These are phyloP conservation scores for Rhizoclosmatium sp. DNA, from an alignment of 192 early-diverging fungal genomes.

Conservation along the genomic window DNA sequence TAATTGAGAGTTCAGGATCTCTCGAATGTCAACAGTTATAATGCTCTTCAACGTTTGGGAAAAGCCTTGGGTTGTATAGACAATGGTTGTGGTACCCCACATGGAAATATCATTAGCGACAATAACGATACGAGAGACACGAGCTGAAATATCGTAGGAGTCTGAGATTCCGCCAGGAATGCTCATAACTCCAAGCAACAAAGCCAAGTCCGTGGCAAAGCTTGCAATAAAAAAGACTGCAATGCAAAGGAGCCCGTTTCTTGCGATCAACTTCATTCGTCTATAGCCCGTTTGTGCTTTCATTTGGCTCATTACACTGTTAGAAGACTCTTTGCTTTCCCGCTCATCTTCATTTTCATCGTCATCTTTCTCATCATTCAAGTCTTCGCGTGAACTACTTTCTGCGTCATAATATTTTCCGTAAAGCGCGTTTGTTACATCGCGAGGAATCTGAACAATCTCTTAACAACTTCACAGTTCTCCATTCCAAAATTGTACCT, in stretches of 20 bases:
- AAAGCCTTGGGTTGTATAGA: not conserved
- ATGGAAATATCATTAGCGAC: not conserved
- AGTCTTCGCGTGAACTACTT: conserved; percentile 4
- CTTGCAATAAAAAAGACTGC: conserved; percentile 9
- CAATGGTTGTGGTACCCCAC: conserved; percentile 13
- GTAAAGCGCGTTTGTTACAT: conserved; percentile 30
- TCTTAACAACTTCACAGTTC: not conserved
- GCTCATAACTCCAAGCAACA: conserved; percentile 3
- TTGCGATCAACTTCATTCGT: not conserved
- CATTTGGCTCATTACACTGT: not conserved
- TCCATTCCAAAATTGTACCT: conserved; percentile 1
- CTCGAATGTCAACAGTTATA: not conserved
- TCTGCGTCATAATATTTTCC: conserved; percentile 34
- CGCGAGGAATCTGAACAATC: conserved; percentile 20
- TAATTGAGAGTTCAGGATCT: conserved; percentile 10
- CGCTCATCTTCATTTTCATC: conserved; percentile 16
- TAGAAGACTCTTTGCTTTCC: not conserved
- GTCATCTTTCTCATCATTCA: conserved; percentile 4
- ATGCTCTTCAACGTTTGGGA: not conserved
- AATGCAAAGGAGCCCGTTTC: conserved; percentile 1
- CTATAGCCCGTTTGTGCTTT: conserved; percentile 23
- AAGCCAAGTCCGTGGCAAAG: not conserved
- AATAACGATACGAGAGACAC: not conserved
- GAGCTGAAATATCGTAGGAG: not conserved
- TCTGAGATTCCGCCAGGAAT: conserved; percentile 20